Base-by-base conservation (phyloP, 225 moss, liverwort and hornwort genomes). In the Pseudisothecium myosuroides region DNA sequence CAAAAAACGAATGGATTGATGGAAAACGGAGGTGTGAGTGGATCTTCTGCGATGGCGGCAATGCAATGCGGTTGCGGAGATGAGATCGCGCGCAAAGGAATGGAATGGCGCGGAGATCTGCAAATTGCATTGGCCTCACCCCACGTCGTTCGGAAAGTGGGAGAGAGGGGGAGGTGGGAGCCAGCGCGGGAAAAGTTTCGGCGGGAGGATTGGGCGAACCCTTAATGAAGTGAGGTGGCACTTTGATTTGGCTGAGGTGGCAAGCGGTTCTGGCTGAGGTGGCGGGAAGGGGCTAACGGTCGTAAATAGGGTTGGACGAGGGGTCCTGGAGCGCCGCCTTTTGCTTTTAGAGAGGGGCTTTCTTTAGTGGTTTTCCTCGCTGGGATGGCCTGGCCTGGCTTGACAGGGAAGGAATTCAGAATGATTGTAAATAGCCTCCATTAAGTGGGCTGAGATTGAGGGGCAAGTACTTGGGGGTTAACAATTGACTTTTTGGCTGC, bases 171-270 rank as follows among this genome's bases (percentile, higher is more conserved):
- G 15, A 36, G 82, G 80, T 41, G 88, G 86, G 83, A 87, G 76
- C 85, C 83, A 85, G 77, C 76, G 92, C 92, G 92, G 91, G 91
- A 92, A 92, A 92, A 91, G 68, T 75, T 69, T 72, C 24, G 17
- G 21, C 43, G 1, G 0, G 2, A 31, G 43, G 41, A 92, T 90
- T 88, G 90, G 90, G 4, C 8, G 55, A 24, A 61, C 31, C 32
- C 1, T 2, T 19, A 65, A n/a, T 28, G 69, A 43, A 72, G n/a
- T 81, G 84, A 89, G 84, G 45, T 91, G 91, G 89, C 69, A 8
- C 11, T 39, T 27, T 11, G 10, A 3, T 11, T 47, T 6, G 24
- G 64, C 49, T 5, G 49, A 64, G 64, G 63, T 81, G 81, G 81
- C 81, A 6, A 0, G 3, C 0, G 3, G 2, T 7, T 26, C 14